Evolutionary conservation across 2,329 filamentous ascomycete genomes (phyloP).

Genomic region (Didymella pinodella): DNA sequence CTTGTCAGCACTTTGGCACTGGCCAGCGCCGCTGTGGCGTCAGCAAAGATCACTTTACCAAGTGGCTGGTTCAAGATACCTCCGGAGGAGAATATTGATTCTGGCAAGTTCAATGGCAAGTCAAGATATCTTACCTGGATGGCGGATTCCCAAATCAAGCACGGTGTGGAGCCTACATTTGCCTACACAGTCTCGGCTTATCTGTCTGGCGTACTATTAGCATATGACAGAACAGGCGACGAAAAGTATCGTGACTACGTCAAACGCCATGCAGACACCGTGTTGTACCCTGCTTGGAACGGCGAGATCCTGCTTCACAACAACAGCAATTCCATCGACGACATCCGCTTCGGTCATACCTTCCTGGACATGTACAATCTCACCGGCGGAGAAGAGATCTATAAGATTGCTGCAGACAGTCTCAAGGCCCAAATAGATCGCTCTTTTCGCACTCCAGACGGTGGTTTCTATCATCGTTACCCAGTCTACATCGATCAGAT

Average conservation of each 20-base stretch:
- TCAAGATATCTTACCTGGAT: slow-evolving; percentile 32
- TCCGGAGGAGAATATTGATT: slow-evolving; percentile 20
- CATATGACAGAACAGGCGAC: slow-evolving; percentile 30
- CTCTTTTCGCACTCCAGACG: slow-evolving; percentile 57
- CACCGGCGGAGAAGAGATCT: slow-evolving; percentile 51
- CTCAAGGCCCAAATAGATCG: slow-evolving; percentile 56
- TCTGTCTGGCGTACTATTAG: slow-evolving; percentile 26
- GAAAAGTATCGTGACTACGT: slow-evolving; percentile 44
- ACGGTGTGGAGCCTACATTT: slow-evolving; percentile 30
- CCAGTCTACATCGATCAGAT: slow-evolving; percentile 59
- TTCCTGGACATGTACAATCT: slow-evolving; percentile 52
- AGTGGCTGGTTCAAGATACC: slow-evolving; percentile 29
- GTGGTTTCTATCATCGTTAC: slow-evolving; percentile 62
- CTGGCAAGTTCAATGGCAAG: slow-evolving; percentile 22
- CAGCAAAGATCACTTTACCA: slow-evolving; percentile 22
- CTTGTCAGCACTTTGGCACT: slow-evolving; percentile 16
- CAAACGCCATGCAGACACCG: slow-evolving; percentile 59
- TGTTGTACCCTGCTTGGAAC: slow-evolving; percentile 49
- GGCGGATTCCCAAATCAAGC: slow-evolving; percentile 34
- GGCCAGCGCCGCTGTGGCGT: slow-evolving; percentile 20
- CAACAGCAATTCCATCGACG: slow-evolving; percentile 54
- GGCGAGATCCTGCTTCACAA: slow-evolving; percentile 29
- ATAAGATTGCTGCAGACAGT: slow-evolving; percentile 55
- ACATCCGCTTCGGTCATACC: slow-evolving; percentile 60
- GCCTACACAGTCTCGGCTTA: slow-evolving; percentile 31